Evolutionary conservation across 2,329 filamentous ascomycete genomes (phyloP).

Genomic region (Fusarium gaditjirri): DNA sequence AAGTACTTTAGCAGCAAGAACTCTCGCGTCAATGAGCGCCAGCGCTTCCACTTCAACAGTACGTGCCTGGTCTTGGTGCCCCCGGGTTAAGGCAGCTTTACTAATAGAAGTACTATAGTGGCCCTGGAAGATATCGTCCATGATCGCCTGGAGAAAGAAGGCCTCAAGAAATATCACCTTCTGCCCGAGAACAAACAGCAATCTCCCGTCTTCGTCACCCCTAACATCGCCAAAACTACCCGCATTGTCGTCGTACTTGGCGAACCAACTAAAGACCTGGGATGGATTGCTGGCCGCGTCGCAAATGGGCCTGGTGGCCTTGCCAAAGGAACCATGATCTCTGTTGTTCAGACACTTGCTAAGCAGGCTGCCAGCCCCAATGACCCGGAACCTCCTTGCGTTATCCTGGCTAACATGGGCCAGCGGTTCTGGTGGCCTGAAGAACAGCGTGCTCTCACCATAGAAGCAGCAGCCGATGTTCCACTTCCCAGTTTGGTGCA

Average conservation of each 20-base stretch:
- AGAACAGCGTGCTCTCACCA: constrained; percentile 68
- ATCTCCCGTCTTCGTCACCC: constrained; percentile 71
- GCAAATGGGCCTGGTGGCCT: constrained; percentile 73
- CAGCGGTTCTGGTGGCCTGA: constrained; percentile 81
- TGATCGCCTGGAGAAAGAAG: constrained; percentile 69
- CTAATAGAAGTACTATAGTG: constrained; percentile 55
- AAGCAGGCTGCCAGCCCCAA: constrained; percentile 48
- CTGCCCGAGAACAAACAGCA: constrained; percentile 59
- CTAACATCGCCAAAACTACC: constrained; percentile 63
- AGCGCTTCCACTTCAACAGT: constrained; percentile 81
- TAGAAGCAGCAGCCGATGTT: constrained; percentile 64
- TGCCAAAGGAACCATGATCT: constrained; percentile 74
- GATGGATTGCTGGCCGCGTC: constrained; percentile 77
- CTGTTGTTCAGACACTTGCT: constrained; percentile 64
- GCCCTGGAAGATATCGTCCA: constrained; percentile 71
- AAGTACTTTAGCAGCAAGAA: constrained; percentile 79
- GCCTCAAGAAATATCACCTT: constrained; percentile 69
- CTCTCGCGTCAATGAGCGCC: constrained; percentile 79
- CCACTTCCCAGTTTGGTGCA: constrained; percentile 73
- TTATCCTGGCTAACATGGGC: constrained; percentile 82
- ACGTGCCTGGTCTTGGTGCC: constrained; percentile 40
- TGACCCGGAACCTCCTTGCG: constrained; percentile 58
- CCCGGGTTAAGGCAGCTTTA: not conserved
- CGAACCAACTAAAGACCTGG: constrained; percentile 76
- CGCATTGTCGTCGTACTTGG: constrained; percentile 81